These are phyloP conservation scores for Rhizopogon vulgaris DNA, from an alignment of 768 basidiomycete species.

Conservation along the genomic window DNA sequence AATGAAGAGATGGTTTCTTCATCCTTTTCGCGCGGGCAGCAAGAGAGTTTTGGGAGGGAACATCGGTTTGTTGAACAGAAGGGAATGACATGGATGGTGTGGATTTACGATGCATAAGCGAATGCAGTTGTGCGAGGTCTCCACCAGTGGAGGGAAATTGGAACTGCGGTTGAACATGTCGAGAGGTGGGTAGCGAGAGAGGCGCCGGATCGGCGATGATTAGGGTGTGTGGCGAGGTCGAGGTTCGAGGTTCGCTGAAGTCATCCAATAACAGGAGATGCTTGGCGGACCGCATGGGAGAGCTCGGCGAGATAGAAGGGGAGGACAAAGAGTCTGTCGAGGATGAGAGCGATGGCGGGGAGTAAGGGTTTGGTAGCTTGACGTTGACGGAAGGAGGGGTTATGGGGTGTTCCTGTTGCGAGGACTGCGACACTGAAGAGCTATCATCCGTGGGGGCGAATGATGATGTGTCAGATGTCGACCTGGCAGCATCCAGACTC, in stretches of 20 bases:
- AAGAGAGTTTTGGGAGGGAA: slow-evolving; percentile 33
- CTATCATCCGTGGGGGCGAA: slow-evolving; percentile 23
- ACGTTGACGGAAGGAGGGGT: slow-evolving; percentile 29
- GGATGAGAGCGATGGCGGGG: slow-evolving; percentile 48
- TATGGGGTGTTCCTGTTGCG: slow-evolving; percentile 24
- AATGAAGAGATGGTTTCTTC: slow-evolving; percentile 66
- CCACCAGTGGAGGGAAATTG: slow-evolving; percentile 39
- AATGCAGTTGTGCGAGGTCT: slow-evolving; percentile 19
- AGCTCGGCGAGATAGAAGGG: slow-evolving; percentile 45
- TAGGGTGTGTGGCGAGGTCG: slow-evolving; percentile 20
- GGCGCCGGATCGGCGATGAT: slow-evolving; percentile 24
- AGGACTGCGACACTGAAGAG: slow-evolving; percentile 27
- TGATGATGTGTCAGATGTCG: slow-evolving; percentile 15
- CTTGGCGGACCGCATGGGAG: slow-evolving; percentile 27
- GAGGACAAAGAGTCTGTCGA: slow-evolving; percentile 58
- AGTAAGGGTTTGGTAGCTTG: slow-evolving; percentile 19
- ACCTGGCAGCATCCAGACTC: slow-evolving; percentile 7
- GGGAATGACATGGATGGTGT: slow-evolving; percentile 28
- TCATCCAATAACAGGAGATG: slow-evolving; percentile 32
- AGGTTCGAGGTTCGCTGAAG: slow-evolving; percentile 17
- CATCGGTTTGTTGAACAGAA: slow-evolving; percentile 21
- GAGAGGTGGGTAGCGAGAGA: slow-evolving; percentile 20
- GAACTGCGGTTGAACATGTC: slow-evolving; percentile 9
- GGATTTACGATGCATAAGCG: slow-evolving; percentile 30
- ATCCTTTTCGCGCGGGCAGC: slow-evolving; percentile 29